Evolutionary conservation across 1,284 basidiomycete species (phyloP).

Genomic region (Stygiomarasmius scandens): DNA sequence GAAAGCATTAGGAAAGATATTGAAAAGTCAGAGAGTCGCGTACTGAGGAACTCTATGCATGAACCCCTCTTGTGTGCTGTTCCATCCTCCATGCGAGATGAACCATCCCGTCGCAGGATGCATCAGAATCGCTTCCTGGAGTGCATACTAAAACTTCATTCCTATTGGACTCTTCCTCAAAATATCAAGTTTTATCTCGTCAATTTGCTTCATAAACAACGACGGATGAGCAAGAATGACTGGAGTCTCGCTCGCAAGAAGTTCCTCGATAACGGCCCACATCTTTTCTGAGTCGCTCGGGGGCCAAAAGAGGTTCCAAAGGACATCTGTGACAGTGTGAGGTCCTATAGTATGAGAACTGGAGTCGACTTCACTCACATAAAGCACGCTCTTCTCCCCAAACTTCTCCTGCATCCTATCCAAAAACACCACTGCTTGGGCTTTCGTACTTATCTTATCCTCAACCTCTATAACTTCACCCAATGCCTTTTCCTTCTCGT

Average conservation of each 20-base stretch:
- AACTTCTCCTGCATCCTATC: slow-evolving; percentile 9
- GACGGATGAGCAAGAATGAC: slow-evolving; percentile 10
- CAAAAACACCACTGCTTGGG: slow-evolving; percentile 9
- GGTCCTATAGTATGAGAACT: neutral
- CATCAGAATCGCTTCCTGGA: slow-evolving; percentile 25
- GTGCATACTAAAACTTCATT: slow-evolving; percentile 19
- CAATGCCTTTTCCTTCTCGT: neutral
- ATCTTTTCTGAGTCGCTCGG: slow-evolving; percentile 6
- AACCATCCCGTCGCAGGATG: slow-evolving; percentile 29
- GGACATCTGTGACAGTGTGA: slow-evolving; percentile 6
- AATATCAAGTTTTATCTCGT: slow-evolving; percentile 5
- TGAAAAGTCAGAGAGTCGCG: neutral
- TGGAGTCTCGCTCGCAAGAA: slow-evolving; percentile 7
- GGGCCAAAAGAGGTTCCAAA: slow-evolving; percentile 13
- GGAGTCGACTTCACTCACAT: slow-evolving; percentile 1
- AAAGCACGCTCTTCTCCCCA: slow-evolving; percentile 12
- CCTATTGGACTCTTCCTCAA: slow-evolving; percentile 19
- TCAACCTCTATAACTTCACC: neutral
- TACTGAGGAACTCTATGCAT: slow-evolving; percentile 12
- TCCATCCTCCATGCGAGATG: slow-evolving; percentile 27
- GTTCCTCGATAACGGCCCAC: slow-evolving; percentile 6
- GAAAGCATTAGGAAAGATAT: neutral
- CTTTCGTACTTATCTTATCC: neutral
- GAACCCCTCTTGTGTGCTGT: slow-evolving; percentile 16
- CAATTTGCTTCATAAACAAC: slow-evolving; percentile 8